Conservation (phyloP, 345 rosid genomes). For the Ceriops zippeliana region DNA sequence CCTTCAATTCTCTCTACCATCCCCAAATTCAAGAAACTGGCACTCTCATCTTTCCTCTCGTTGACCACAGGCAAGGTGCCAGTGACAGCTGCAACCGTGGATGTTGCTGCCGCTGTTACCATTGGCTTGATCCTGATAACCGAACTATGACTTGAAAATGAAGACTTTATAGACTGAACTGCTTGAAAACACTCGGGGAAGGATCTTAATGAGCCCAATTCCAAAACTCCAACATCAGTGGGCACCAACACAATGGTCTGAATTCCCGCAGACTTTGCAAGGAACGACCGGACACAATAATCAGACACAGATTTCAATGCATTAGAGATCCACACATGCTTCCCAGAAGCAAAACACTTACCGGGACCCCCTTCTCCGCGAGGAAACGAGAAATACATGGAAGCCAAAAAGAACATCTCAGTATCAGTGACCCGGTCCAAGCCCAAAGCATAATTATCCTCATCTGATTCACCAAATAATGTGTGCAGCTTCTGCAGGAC, state of each 20-base stretch:
- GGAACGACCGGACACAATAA: slow-evolving; percentile 83
- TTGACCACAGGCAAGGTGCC: slow-evolving; percentile 20
- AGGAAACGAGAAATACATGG: slow-evolving; percentile 96
- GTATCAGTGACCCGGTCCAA: slow-evolving; percentile 88
- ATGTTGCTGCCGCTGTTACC: slow-evolving; percentile 1
- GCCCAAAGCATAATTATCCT: slow-evolving; percentile 75
- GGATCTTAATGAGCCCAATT: slow-evolving; percentile 83
- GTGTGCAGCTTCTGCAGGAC: slow-evolving; percentile 82
- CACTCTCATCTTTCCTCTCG: slow-evolving; percentile 47
- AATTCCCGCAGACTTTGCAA: slow-evolving; percentile 76
- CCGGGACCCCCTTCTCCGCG: slow-evolving; percentile 91
- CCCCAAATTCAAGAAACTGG: slow-evolving; percentile 34
- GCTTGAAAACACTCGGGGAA: slow-evolving; percentile 59
- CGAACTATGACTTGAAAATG: slow-evolving; percentile 47
- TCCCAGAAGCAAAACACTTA: slow-evolving; percentile 69
- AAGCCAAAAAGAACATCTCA: slow-evolving; percentile 88
- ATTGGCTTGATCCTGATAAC: slow-evolving; percentile 34
- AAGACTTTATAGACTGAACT: slow-evolving; percentile 49
- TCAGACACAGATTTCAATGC: slow-evolving; percentile 44
- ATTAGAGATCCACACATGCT: slow-evolving; percentile 71
- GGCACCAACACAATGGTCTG: slow-evolving; percentile 77
- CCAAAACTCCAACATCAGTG: slow-evolving; percentile 84
- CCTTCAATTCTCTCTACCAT: slow-evolving; percentile 45
- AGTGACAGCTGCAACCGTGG: neutral
- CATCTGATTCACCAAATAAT: slow-evolving; percentile 82